phyloP scores from a whole-genome alignment of 2,329 filamentous ascomycete genomes.

The Colletotrichum sansevieriae region DNA sequence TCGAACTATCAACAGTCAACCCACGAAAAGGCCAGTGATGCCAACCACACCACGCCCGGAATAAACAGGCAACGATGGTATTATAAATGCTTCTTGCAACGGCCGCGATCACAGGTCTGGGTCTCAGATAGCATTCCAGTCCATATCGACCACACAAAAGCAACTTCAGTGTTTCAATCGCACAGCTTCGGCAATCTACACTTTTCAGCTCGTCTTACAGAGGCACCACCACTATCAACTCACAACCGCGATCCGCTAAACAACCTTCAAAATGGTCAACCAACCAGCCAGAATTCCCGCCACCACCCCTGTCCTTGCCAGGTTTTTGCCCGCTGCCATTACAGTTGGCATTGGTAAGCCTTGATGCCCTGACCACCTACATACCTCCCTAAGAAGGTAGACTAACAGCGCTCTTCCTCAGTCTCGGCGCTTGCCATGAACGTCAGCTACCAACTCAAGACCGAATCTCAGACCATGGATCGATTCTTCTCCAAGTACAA shows the following conservation, averaged over 20 bases:
- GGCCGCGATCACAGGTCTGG: background rate
- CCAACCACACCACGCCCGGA: constrained; percentile 30
- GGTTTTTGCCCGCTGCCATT: constrained; percentile 34
- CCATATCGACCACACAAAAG: constrained; percentile 31
- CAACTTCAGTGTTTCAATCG: constrained; percentile 21
- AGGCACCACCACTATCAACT: background rate
- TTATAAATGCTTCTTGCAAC: constrained; percentile 28
- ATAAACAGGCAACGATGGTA: constrained; percentile 15
- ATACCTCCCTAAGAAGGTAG: fast-evolving
- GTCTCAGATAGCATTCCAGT: background rate
- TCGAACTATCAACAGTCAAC: constrained; percentile 37
- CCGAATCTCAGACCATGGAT: constrained; percentile 53
- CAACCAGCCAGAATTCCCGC: constrained; percentile 34
- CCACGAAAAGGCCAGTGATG: background rate
- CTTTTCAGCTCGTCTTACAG: background rate
- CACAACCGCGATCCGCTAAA: constrained; percentile 5
- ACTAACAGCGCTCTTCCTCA: constrained; percentile 1
- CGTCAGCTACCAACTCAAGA: constrained; percentile 50
- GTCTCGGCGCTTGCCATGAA: constrained; percentile 49
- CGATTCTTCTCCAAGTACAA: constrained; percentile 55
- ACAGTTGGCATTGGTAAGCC: constrained; percentile 32
- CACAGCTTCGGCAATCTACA: constrained; percentile 7
- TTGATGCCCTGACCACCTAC: no score
- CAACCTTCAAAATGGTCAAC: constrained; percentile 34
- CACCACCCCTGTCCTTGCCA: constrained; percentile 28